phyloP scores from a whole-genome alignment of 148 eudicot genomes.

The Pouteria glomerata region DNA sequence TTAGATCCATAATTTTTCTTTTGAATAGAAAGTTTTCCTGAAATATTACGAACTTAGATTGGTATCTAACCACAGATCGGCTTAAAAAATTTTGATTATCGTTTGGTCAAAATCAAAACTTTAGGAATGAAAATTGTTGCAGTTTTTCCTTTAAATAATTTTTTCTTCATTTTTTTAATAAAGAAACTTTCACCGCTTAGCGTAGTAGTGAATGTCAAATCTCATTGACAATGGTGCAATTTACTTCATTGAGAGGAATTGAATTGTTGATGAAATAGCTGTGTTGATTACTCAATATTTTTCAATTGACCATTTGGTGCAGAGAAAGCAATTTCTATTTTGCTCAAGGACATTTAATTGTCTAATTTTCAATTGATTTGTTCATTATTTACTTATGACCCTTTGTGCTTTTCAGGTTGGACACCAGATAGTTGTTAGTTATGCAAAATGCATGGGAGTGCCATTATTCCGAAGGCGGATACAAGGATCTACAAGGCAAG shows the following conservation, averaged over 20 bases:
- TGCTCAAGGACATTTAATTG: background rate
- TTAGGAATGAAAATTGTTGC: background rate
- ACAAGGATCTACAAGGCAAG: constrained; percentile 97
- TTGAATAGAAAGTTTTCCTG: background rate
- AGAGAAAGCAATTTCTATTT: background rate
- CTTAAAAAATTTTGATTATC: background rate
- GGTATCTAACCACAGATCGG: background rate
- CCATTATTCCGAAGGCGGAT: constrained; percentile 84
- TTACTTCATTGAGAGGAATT: too few species aligned
- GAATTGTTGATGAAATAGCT: too few species aligned
- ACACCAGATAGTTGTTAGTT: constrained; percentile 86
- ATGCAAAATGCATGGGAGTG: constrained; percentile 93
- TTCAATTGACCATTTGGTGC: background rate
- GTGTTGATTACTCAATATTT: too few species aligned
- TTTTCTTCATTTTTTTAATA: background rate
- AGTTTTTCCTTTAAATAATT: background rate
- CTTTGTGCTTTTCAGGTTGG: constrained; percentile 58
- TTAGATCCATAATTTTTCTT: too few species aligned
- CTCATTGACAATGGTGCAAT: background rate
- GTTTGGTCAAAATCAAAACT: background rate
- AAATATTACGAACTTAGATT: too few species aligned
- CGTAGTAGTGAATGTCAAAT: background rate
- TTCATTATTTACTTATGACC: background rate
- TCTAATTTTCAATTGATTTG: constrained; percentile 5
- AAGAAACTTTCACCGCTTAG: background rate